phyloP scores from a whole-genome alignment of 169 alveolate genomes.

The Plasmodium adleri region DNA sequence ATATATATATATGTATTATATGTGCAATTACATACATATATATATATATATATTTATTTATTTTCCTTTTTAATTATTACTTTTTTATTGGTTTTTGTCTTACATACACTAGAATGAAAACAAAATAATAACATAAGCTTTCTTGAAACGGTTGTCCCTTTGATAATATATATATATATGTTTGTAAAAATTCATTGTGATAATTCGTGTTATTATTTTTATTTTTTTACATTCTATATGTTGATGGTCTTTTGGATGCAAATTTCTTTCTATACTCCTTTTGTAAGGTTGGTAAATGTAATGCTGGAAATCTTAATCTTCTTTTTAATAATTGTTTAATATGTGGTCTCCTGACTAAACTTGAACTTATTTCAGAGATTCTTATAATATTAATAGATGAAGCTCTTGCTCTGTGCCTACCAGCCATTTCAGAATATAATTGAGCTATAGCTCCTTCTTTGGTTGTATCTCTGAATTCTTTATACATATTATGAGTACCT shows the following conservation, averaged over 20 bases:
- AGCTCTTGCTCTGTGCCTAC: conserved; percentile 97
- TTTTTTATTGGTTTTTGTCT: too few species aligned
- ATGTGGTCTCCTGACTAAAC: conserved; percentile 91
- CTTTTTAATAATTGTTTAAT: conserved; percentile 90
- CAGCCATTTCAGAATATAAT: conserved; percentile 98
- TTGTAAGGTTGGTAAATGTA: conserved; percentile 88
- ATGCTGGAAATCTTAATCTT: conserved; percentile 93
- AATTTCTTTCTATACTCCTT: conserved; percentile 88
- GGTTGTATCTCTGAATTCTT: conserved; percentile 98
- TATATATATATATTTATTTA: too few species aligned
- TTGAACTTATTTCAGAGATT: conserved; percentile 87
- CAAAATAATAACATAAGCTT: too few species aligned
- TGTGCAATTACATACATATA: too few species aligned
- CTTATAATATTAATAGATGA: conserved; percentile 95
- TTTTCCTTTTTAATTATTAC: too few species aligned
- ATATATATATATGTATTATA: too few species aligned
- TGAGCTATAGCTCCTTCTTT: conserved; percentile 97
- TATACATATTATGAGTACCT: conserved; percentile 99
- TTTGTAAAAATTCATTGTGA: neutral
- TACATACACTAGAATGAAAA: too few species aligned
- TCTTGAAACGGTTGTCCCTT: too few species aligned
- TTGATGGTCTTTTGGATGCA: conserved; percentile 91
- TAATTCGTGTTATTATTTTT: conserved; percentile 2
- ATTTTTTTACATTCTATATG: conserved; percentile 77
- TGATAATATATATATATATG: too few species aligned